Evolutionary conservation across 2,329 filamentous ascomycete genomes (phyloP), one percentile per base, ranked within the genome.

Genomic region (Myriangium duriaei): DNA sequence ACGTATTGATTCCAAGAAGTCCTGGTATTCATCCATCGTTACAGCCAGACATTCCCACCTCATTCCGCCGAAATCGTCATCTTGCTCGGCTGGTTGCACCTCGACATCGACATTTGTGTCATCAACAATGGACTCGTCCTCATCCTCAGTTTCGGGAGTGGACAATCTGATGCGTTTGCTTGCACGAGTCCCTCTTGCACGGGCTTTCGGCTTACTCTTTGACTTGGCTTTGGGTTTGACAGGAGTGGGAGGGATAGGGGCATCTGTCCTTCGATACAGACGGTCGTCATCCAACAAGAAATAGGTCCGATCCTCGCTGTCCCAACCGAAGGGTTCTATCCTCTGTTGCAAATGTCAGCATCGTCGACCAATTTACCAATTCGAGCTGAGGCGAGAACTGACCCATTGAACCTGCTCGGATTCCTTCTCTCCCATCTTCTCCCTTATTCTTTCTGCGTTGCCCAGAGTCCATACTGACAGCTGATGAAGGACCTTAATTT

Each of bases 241-340:
- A n/a, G 67, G 62, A 4, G 69, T 61, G 11, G 72, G 59, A 5
- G 75, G 71, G 2, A 73, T 67, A 1, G 76, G 74, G 16, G 80
- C 71, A 42, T 93, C 83, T n/a, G 82, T 85, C 44, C 81, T 70
- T 40, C 87, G 81, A 57, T 98, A 98, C 30, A 98, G 67, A 45
- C 91, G 75, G 51, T 95, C 92, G 56, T 98, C 91, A 50, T 96
- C 88, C 3, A 98, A 71, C 3, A 96, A 79, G 52, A 81, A 93
- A 55, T 96, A 93, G 24, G 77, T 78, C 26, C 85, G 79, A 46
- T 93, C 87, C 32, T 94, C 70, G 14, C 76, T 71, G 57, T 98
- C 91, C 76, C 85, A 96, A 7, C 91, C 91, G 45, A 81, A 78
- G 0, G 82, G 80, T 51, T 88, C 82, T 47, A 91, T 85, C 46